A percentile compares a stretch with the other conserved stretches of the same genome.
Conservation (phyloP, 2,329 filamentous ascomycete species). For the Aureobasidium sp. region DNA sequence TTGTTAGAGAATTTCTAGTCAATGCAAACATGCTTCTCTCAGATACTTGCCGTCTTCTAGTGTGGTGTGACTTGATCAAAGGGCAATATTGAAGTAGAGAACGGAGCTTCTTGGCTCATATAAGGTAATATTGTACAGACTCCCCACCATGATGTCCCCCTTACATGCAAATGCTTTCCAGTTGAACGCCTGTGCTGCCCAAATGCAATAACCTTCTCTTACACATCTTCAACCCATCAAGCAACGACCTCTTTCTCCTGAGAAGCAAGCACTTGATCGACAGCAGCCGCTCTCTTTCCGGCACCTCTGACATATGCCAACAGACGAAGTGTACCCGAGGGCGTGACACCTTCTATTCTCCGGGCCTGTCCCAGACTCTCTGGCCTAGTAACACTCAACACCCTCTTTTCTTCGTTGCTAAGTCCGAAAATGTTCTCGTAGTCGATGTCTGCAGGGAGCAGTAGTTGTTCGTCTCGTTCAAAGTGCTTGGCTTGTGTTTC, state of each 20-base stretch:
- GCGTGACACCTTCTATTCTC: constrained; percentile 70
- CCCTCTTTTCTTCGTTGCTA: constrained; percentile 69
- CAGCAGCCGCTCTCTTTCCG: constrained; percentile 19
- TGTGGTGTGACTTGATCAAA: not conserved
- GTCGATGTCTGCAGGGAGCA: constrained; percentile 66
- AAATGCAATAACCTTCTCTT: not conserved
- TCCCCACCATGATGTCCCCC: not conserved
- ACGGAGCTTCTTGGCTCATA: not conserved
- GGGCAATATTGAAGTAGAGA: not conserved
- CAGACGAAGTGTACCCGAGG: constrained; percentile 47
- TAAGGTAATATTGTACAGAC: not conserved
- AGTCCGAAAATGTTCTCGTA: constrained; percentile 69
- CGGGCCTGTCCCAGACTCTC: constrained; percentile 85
- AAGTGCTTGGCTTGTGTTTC: constrained; percentile 59
- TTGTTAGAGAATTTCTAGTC: not conserved
- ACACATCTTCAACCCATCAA: not conserved
- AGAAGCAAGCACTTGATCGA: constrained; percentile 1
- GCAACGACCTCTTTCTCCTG: not conserved
- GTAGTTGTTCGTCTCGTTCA: constrained; percentile 67
- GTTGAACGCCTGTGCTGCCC: not conserved
- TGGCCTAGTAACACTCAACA: constrained; percentile 63
- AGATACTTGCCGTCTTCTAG: not conserved
- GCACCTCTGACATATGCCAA: constrained; percentile 54
- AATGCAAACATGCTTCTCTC: not conserved
- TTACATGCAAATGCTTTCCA: not conserved